Evolutionary conservation across 2,329 filamentous ascomycete species (phyloP), one percentile per base, ranked within the genome.

Genomic region (Leptographium lundbergii): DNA sequence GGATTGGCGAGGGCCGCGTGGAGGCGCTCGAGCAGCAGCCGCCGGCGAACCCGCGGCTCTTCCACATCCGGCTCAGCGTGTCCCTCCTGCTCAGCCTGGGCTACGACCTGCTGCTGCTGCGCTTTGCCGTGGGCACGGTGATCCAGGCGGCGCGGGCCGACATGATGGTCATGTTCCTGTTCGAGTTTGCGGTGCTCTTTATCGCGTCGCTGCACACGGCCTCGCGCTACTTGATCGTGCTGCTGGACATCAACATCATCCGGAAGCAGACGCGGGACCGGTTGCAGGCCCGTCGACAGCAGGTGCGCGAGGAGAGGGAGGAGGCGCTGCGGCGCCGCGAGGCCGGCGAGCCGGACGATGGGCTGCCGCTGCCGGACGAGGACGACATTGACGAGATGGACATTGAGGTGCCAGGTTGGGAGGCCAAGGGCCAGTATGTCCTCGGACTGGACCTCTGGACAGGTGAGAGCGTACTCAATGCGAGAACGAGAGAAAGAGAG

Each of bases 161-260:
- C 61, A 97, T 99, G 88, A 99, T 97, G 91, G 91, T 99, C 63
- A 97, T 99, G 91, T 99, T 99, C 68, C 84, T 95, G 6, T 99
- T 99, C 66, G 94, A 99, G 71, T 97, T 97, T 69, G 91, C 92
- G 45, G 85, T 99, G 51, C 75, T 97, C 61, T 80, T 84, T 2
- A 86, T 95, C 11, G 86, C 85, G 57, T 95, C 92, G 0, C 77
- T 84, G 57, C 91, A 92, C 54, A 96, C 91, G 0, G 80, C 82
- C 2, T 77, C 84, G 58, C 85, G 91, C 61, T 99, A 99, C 71
- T 71, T 81, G 24, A 80, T 97, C 56, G 88, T 87, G 4, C 72
- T 96, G 51, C 76, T 85, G 10, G 94, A 99, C 71, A 82, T 88
- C 54, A 81, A 80, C 54, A 86, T 96, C 57, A 80, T 88, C 58